Evolutionary conservation across 345 rosid species (phyloP), one percentile per base, ranked within the genome.

Genomic region (Salix dunnii): DNA sequence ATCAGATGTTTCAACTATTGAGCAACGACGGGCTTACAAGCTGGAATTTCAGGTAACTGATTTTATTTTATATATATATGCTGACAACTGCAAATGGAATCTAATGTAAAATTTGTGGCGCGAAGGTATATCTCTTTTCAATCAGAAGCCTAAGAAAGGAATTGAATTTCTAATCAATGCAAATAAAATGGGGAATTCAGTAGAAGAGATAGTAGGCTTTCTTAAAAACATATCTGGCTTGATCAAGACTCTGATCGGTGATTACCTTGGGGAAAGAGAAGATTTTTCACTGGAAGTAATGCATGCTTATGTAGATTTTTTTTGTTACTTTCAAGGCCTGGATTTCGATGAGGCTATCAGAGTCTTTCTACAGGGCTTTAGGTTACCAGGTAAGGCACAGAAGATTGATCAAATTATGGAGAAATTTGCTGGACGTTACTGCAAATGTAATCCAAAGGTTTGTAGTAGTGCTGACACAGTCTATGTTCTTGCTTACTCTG

Each of bases 111-210:
- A 49, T 83, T 87, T 82, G 72, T 90, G 97, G 91, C 99, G 92
- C 98, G 99, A 96, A 92, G 99, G 99, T 90, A 94, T 96, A 73
- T 93, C 99, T 79, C 93, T 96, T 87, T 96, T 96, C 85, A 96
- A 96, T 81, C 87, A 90, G 87, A 96, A 96, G 80, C 98, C 99
- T 79, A 93, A 91, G 84, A 96, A 88, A 85, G 99, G 99, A 53
- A 93, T 96, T 86, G 97, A 91, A 80, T 96, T 93, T 88, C 91
- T 96, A 62, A 89, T 96, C 80, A 93, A 91, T 83, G 94, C 99
- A 78, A 96, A 89, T 83, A 96, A 96, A 85, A 93, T 96, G 81
- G 99, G 99, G 27, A 82, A 78, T 77, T 86, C 99, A 27, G 96
- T 98, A 0, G 99, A 96, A 80, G 98, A 96, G 83, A 96, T 96